phyloP scores from a whole-genome alignment of 371 early-diverging fungal species.

The Circinella minor region DNA sequence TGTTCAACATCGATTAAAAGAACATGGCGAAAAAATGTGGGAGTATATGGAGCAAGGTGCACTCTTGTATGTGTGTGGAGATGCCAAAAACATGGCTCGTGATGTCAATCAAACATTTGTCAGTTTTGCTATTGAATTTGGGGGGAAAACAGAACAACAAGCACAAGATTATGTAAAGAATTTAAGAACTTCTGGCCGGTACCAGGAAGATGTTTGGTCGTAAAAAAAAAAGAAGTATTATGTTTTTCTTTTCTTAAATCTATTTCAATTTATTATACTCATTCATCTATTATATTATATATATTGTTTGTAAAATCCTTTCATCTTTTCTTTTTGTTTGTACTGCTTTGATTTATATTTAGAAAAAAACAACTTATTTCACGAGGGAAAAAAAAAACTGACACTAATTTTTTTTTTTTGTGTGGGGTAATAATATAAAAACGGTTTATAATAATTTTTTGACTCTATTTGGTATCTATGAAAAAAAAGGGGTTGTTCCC shows the following conservation, averaged over 20 bases:
- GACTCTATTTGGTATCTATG: constrained; percentile 4
- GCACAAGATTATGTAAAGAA: constrained; percentile 84
- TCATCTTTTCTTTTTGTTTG: too few species aligned
- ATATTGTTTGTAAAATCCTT: too few species aligned
- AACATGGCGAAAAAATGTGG: constrained; percentile 75
- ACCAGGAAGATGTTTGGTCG: constrained; percentile 96
- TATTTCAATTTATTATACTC: too few species aligned
- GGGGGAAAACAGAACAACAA: constrained; percentile 69
- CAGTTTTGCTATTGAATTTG: constrained; percentile 69
- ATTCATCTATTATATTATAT: too few species aligned
- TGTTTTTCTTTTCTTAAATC: background rate
- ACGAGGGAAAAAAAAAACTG: too few species aligned
- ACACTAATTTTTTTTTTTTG: background rate
- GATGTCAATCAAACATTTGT: constrained; percentile 70
- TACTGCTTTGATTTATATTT: too few species aligned
- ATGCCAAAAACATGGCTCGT: constrained; percentile 95
- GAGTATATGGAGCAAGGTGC: constrained; percentile 67
- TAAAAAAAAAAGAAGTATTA: constrained; percentile 39
- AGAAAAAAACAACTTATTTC: too few species aligned
- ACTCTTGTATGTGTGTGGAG: constrained; percentile 93
- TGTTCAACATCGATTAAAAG: constrained; percentile 81
- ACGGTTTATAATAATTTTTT: background rate
- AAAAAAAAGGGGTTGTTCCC: background rate
- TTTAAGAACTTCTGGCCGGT: constrained; percentile 80
- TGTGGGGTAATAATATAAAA: background rate